Evolutionary conservation across 2,329 filamentous ascomycete species (phyloP), one percentile per base, ranked within the genome.

Genomic region (Neopestalotiopsis rosae): DNA sequence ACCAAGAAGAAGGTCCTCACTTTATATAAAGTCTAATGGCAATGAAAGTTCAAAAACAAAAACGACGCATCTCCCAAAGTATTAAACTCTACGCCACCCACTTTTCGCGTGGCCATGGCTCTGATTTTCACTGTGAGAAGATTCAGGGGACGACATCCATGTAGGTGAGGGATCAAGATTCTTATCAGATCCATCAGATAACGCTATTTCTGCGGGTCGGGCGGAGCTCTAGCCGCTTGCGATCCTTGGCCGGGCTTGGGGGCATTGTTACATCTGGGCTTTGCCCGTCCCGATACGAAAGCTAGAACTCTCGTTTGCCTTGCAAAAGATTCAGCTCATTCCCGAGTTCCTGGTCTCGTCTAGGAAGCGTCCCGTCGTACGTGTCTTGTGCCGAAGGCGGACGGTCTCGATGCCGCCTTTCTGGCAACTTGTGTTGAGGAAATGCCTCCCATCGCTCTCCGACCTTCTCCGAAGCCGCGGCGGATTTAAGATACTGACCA

Each of bases 131-230:
- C 45, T 7, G 45, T 52, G 45, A 52, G 45, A 52, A 45, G n/a
- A 52, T n/a, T n/a, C 45, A 17, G n/a, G 14, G 17, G 17, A n/a
- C n/a, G 17, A 3, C 14, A 52, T 52, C 45, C 45, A 52, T 52
- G 45, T 17, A 52, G 5, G 17, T 52, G n/a, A 20, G n/a, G 5
- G 45, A 52, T 20, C 45, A 52, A 52, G 45, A 9, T 38, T 20
- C 20, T 52, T 52, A 52, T 52, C 45, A 52, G 45, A 52, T 52
- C 45, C 45, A 52, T 52, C 45, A n/a, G 45, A 52, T 52, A 52
- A 52, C 45, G 45, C 45, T 52, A 20, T 52, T n/a, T 4, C 5
- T 17, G n/a, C n/a, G 45, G 45, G 45, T 17, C 45, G 45, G 45
- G 45, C 45, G 45, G 45, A 52, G 45, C 45, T 52, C 45, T 52